Conservation (phyloP, 306 rosid genomes). For the Fragaria iinumae region DNA sequence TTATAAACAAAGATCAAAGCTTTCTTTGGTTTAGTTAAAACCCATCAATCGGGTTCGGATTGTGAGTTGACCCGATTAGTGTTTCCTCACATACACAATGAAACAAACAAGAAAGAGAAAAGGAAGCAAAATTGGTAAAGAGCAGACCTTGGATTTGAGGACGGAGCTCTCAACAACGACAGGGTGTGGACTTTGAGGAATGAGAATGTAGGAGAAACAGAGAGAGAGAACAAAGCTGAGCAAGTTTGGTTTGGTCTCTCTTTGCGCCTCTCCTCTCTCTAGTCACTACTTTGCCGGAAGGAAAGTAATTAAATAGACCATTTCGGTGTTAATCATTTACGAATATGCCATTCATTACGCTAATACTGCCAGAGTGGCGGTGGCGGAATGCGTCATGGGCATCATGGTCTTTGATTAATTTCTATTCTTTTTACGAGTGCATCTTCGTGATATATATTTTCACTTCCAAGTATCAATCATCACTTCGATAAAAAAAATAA, state of each 20-base stretch:
- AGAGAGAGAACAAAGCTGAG: background rate
- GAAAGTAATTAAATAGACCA: background rate
- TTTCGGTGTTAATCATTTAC: background rate
- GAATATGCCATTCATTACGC: constrained; percentile 22
- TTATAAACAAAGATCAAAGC: background rate
- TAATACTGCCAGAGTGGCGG: background rate
- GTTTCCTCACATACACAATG: background rate
- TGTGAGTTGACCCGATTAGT: background rate
- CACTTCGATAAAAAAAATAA: no score
- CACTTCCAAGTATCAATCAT: no score
- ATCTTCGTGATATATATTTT: no score
- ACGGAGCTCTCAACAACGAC: background rate
- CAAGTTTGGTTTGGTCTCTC: background rate
- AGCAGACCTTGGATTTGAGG: constrained; percentile 35
- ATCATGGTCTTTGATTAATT: background rate
- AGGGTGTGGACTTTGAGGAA: background rate
- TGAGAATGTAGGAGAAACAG: constrained; percentile 3
- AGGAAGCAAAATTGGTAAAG: background rate
- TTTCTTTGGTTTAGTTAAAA: background rate
- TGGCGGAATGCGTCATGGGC: background rate
- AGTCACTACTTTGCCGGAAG: background rate
- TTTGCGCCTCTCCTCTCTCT: background rate
- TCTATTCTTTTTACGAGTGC: no score
- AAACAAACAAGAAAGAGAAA: background rate
- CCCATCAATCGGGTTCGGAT: background rate